Conservation (phyloP, 2,329 filamentous ascomycete genomes). For the Grosmannia penicillata region DNA sequence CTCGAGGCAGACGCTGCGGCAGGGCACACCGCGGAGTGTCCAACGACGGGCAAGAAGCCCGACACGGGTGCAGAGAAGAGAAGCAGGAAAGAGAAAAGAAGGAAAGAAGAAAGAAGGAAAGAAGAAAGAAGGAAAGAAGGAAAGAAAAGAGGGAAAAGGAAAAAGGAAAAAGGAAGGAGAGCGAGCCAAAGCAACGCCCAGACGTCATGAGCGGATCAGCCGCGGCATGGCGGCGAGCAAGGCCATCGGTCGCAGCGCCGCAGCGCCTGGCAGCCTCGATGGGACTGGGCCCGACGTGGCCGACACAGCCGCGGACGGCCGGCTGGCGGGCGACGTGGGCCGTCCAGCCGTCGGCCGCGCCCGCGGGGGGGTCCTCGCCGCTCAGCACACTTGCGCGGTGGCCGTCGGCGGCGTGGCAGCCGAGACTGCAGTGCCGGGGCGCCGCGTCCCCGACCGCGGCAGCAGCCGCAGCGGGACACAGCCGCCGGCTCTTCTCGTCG, state of each 20-base stretch:
- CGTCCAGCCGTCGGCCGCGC: too few relatives aligned
- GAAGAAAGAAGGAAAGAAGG: not conserved
- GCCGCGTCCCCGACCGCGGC: not conserved
- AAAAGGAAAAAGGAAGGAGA: not conserved
- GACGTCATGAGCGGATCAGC: constrained; percentile 1
- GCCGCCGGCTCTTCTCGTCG: not conserved
- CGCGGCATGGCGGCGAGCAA: not conserved
- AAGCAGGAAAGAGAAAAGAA: not conserved
- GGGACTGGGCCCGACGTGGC: too few relatives aligned
- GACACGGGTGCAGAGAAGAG: not conserved
- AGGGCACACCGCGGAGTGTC: too few relatives aligned
- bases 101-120: not conserved
- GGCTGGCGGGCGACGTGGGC: too few relatives aligned
- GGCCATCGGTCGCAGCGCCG: not conserved
- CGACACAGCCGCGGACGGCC: not conserved
- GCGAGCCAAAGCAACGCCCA: not conserved
- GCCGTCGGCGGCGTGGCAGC: not conserved
- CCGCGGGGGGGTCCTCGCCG: too few relatives aligned
- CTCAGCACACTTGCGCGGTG: too few relatives aligned
- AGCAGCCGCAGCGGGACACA: not conserved
- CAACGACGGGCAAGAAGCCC: too few relatives aligned
- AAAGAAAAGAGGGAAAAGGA: not conserved
- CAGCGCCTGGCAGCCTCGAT: not conserved
- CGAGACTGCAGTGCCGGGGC: not conserved
- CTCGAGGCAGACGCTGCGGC: too few relatives aligned